These are phyloP conservation scores for Alternaria hordeiaustralica DNA, from an alignment of 2,329 filamentous ascomycete species.

Conservation along the genomic window DNA sequence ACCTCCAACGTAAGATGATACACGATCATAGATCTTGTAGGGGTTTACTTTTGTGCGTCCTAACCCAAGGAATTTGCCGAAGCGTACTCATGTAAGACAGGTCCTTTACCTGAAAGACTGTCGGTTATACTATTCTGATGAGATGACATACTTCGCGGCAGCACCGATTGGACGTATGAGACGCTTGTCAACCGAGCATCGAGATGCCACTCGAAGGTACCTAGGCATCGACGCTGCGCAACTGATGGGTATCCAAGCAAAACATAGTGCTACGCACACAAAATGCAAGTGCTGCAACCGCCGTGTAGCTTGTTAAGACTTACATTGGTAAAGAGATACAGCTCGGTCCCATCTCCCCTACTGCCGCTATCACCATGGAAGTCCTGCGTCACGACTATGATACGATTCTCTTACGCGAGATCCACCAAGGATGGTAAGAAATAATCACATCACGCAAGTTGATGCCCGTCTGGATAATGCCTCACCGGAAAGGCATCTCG, in stretches of 20 bases:
- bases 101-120: neutral
- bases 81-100: neutral
- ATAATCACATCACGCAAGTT: neutral
- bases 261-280: neutral
- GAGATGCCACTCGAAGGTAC: neutral
- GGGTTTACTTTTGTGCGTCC: neutral
- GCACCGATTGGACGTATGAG: neutral
- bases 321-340: neutral
- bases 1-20: neutral
- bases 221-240: neutral
- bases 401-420: neutral
- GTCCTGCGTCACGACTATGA: neutral
- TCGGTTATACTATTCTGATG: neutral
- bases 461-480: neutral
- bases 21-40: neutral
- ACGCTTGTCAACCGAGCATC: neutral
- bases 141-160: neutral
- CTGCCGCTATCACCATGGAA: neutral
- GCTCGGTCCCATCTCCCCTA: neutral
- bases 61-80: neutral
- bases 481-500: neutral
- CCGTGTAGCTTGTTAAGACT: neutral
- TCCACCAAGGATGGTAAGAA: neutral
- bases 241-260: neutral
- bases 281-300: neutral